Conservation (phyloP, 108 stramenopile species). For the Nitzschia inconspicua region DNA sequence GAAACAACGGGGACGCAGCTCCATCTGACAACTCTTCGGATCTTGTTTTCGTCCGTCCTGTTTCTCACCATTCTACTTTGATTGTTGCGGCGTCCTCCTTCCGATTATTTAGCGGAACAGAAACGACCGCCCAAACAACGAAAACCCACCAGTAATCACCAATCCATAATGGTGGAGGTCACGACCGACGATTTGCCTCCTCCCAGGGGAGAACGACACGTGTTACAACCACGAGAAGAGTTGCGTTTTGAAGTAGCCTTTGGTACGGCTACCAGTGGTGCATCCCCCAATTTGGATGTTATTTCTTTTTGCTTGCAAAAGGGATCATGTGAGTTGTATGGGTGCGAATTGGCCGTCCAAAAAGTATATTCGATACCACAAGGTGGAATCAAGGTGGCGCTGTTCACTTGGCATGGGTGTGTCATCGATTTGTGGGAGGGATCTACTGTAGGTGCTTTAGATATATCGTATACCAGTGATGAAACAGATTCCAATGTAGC, state of each 20-base stretch:
- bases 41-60: too few species aligned
- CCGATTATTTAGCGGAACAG: too few species aligned
- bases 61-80: too few species aligned
- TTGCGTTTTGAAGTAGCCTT: constrained; percentile 56
- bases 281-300: background rate
- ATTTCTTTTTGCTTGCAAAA: constrained; percentile 25
- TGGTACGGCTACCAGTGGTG: constrained; percentile 12
- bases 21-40: too few species aligned
- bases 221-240: constrained; percentile 43
- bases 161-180: too few species aligned
- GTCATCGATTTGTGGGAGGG: constrained; percentile 70
- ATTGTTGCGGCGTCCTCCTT: too few species aligned
- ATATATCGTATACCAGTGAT: constrained; percentile 54
- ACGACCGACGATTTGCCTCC: constrained; percentile 16
- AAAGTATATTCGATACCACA: constrained; percentile 43
- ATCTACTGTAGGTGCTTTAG: constrained; percentile 21
- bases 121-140: too few species aligned
- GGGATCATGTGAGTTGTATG: constrained; percentile 53
- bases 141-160: too few species aligned
- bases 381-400: constrained; percentile 66
- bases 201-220: constrained; percentile 34
- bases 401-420: constrained; percentile 92
- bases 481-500: constrained; percentile 82
- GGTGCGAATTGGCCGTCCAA: constrained; percentile 56
- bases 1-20: too few species aligned